Percentiles rank a stretch among this genome's conserved stretches.
These are phyloP conservation scores for Neopestalotiopsis rosae DNA, from an alignment of 2,329 filamentous ascomycete species.

Conservation along the genomic window DNA sequence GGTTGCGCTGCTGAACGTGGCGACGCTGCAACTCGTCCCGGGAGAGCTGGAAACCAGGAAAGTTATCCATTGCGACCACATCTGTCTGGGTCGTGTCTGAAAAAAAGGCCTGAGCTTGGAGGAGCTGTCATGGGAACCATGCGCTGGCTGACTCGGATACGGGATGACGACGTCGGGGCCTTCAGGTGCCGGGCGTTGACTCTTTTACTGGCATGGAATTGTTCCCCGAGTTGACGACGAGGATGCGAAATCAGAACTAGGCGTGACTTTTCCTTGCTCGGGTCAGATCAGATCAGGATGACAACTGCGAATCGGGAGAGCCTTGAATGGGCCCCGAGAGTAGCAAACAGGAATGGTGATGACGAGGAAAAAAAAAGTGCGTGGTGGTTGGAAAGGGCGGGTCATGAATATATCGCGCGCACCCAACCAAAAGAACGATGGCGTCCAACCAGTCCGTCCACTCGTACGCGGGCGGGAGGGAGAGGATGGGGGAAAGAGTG, in stretches of 20 bases:
- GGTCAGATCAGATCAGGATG: too few species aligned
- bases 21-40: constrained; percentile 23
- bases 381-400: neutral
- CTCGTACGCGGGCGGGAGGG: too few species aligned
- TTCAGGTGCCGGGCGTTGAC: neutral
- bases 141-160: neutral
- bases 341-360: too few species aligned
- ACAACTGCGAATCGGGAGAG: too few species aligned
- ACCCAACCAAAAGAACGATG: neutral
- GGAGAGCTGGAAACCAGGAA: constrained; percentile 21
- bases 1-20: constrained; percentile 32
- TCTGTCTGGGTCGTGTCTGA: constrained; percentile 6
- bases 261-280: too few species aligned
- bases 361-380: neutral
- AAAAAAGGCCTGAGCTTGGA: neutral
- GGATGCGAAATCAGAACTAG: too few species aligned
- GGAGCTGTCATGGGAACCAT: neutral
- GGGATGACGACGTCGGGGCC: neutral
- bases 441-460: too few species aligned
- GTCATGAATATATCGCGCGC: neutral
- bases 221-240: neutral
- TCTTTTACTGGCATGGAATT: neutral
- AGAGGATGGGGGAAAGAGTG: too few species aligned
- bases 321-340: too few species aligned
- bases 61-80: constrained; percentile 22